Evolutionary conservation across 129 eudicot species (phyloP), one percentile per base, ranked within the genome.

Genomic region (Logfia minima): DNA sequence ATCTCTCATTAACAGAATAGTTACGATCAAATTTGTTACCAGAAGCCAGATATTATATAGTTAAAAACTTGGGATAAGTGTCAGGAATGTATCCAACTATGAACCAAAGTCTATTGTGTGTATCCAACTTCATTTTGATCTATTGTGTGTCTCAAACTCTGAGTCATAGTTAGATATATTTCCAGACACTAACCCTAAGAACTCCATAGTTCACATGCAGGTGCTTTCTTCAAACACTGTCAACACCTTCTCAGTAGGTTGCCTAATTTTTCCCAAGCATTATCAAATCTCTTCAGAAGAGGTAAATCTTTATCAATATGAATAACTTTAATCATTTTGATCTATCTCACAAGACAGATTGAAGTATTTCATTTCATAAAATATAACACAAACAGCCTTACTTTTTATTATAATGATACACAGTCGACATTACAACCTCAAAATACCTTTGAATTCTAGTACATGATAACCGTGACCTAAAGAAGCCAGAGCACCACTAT

Each of bases 21-120:
- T 4, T 68, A 55, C 39, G 1, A 56, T 78, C 62, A 41, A 78
- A 7, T 70, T 70, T 59, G 62, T 58, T 78, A 69, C 23, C 48
- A 18, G 14, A 37, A 61, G 14, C 62, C 23, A 59, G 43, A 23
- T 21, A 55, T 10, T 37, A 17, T 35, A 77, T 24, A 48, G 26
- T 23, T 66, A 37, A 32, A 58, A 19, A 5, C 22, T 43, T 43
- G 16, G 5, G 51, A 43, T 43, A 43, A 9, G 51, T 43, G 16
- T 10, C 51, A 0, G 51, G 51, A 43, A 43, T 43, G 4, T 43
- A 43, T 43, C 51, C 3, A 43, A 8, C 51, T 43, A 43, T 43
- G 51, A 43, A 4, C 48, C 4, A 43, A 43, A 10, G 51, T 43
- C 16, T 43, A 10, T 43, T 10, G 51, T 10, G 13, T 2, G 16